Evolutionary conservation across 1,284 basidiomycete genomes (phyloP).

Genomic region (Trichosporon asahii): DNA sequence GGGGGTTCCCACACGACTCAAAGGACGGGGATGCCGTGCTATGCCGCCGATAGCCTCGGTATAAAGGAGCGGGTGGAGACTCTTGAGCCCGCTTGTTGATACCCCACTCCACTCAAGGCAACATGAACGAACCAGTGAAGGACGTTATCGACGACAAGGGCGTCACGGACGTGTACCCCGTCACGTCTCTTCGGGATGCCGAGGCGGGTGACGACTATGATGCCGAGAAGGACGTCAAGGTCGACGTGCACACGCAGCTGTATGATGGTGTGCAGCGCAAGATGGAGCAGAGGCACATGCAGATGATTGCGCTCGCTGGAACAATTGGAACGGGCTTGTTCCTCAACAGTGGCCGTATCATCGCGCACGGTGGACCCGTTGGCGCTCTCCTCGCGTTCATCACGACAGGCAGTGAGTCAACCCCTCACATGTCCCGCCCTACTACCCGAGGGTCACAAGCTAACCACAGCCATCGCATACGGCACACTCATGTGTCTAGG

Average conservation of each 20-base stretch:
- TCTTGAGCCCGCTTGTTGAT: not conserved
- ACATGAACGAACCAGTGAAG: not conserved
- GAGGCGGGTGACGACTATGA: not conserved
- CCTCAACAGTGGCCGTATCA: conserved; percentile 66
- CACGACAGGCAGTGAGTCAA: not conserved
- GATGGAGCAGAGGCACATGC: conserved; percentile 41
- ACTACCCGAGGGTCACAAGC: too few species aligned
- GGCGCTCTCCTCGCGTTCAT: conserved; percentile 40
- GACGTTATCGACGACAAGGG: not conserved
- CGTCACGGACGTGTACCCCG: not conserved
- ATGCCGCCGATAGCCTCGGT: not conserved
- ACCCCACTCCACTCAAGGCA: not conserved
- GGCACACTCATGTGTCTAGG: conserved; percentile 40
- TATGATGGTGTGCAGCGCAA: conserved; percentile 31
- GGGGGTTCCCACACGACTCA: not conserved
- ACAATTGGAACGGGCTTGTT: conserved; percentile 65
- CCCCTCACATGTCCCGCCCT: too few species aligned
- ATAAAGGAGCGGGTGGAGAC: not conserved
- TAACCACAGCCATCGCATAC: not conserved
- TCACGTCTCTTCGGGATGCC: not conserved
- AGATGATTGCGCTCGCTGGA: conserved; percentile 39
- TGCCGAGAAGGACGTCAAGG: conserved; percentile 12
- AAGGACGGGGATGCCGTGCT: not conserved
- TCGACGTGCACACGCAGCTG: conserved; percentile 14
- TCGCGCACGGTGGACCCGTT: conserved; percentile 53